Conservation (phyloP, 2,329 filamentous ascomycete genomes). For the Cryphonectria japonica region DNA sequence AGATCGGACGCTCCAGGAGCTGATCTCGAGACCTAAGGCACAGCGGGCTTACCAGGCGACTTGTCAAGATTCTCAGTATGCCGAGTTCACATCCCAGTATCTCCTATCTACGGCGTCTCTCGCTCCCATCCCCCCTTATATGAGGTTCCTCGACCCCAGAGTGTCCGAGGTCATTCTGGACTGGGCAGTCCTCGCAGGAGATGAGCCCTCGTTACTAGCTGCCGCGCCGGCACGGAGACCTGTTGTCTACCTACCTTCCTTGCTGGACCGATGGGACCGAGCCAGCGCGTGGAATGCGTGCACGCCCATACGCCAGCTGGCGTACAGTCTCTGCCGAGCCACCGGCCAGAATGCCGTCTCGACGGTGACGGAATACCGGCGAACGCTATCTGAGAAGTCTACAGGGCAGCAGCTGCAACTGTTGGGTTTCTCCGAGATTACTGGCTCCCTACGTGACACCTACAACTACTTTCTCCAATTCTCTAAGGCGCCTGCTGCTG, state of each 20-base stretch:
- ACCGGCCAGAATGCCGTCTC: not conserved
- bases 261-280: slow-evolving; percentile 44
- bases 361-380: slow-evolving; percentile 44
- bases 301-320: slow-evolving; percentile 40
- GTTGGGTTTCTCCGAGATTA: slow-evolving; percentile 29
- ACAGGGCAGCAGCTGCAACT: slow-evolving; percentile 40
- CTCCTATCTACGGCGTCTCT: not conserved
- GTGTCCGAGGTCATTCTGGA: slow-evolving; percentile 36
- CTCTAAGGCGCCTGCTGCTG: not conserved
- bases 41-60: slow-evolving; percentile 30
- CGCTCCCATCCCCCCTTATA: not conserved
- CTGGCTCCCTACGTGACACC: slow-evolving; percentile 34
- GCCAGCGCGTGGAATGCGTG: slow-evolving; percentile 47
- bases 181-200: slow-evolving; percentile 20
- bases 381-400: slow-evolving; percentile 38
- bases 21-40: slow-evolving; percentile 31
- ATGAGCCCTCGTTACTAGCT: not conserved
- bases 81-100: slow-evolving; percentile 34
- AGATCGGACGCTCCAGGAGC: slow-evolving; percentile 32
- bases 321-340: slow-evolving; percentile 39
- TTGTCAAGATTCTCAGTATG: slow-evolving; percentile 32
- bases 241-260: slow-evolving; percentile 45
- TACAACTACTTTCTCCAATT: slow-evolving; percentile 11
- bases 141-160: slow-evolving; percentile 36
- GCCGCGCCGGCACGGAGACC: slow-evolving; percentile 33